Evolutionary conservation across 1,284 basidiomycete genomes (phyloP).

Genomic region (Moniliophthora roreri): DNA sequence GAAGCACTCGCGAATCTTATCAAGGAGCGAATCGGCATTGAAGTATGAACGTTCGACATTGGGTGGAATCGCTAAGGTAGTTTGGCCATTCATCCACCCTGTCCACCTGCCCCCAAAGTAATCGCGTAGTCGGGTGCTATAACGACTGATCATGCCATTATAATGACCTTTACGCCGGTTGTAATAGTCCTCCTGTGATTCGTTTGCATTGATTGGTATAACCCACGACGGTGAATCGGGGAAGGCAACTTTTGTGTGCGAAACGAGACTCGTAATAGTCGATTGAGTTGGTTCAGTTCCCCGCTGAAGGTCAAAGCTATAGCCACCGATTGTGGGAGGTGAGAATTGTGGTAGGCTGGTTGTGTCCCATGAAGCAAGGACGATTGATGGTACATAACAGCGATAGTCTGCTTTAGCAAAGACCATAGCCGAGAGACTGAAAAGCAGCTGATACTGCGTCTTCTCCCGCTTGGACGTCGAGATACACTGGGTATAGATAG

Average conservation of each 20-base stretch:
- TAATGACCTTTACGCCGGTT: no score
- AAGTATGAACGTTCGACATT: background rate
- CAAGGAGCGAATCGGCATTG: background rate
- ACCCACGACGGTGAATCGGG: no score
- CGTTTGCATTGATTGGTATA: no score
- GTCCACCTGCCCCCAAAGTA: no score
- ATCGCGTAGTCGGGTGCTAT: no score
- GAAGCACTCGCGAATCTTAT: background rate
- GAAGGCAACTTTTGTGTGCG: no score
- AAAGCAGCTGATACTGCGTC: background rate
- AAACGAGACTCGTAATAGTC: no score
- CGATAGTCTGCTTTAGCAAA: background rate
- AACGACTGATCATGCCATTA: no score
- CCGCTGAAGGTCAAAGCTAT: background rate
- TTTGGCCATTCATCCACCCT: no score
- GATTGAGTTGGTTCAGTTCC: background rate
- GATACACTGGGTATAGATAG: slow-evolving; percentile 1
- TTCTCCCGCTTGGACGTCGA: background rate
- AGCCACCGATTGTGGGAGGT: background rate
- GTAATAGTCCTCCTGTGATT: no score
- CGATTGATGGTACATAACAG: background rate
- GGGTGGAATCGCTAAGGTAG: no score
- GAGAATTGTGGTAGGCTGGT: background rate
- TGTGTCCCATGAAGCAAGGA: background rate
- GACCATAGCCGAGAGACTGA: slow-evolving; percentile 6